Evolutionary conservation across 139 green algal species (phyloP), one percentile per base, ranked within the genome.

Genomic region (Closterium sp.): DNA sequence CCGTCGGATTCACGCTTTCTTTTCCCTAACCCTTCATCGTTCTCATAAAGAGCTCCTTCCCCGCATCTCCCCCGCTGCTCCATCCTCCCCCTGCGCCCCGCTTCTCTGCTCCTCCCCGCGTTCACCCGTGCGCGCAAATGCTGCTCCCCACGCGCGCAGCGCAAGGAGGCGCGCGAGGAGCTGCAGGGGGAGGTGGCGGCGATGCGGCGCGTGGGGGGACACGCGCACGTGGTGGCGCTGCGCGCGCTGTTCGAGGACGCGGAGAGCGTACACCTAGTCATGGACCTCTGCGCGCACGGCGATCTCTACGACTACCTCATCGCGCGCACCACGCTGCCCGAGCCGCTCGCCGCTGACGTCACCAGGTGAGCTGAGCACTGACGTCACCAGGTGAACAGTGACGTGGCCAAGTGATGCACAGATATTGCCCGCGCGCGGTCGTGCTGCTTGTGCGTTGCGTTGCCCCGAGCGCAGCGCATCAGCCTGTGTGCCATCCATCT

Each of bases 301-400:
- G 86, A 89, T 17, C 86, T 89, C 31, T 89, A 89, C 86, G 86
- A 38, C 19, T 89, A 89, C 86, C 31, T 89, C 31, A 89, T 34
- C 31, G 86, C 31, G 86, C 31, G 86, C 31, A 89, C 31, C 31
- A 24, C 19, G 86, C 86, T 89, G 86, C 31, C 31, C 31, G 86
- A 89, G 19, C 31, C 86, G 19, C 17, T 85, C 19, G 86, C 86
- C 31, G 86, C 86, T 85, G 31, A 38, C 31, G 31, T 89, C 31
- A 85, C 31, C 86, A 34, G 86, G 86, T 89, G 31, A 89, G 86
- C 31, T 13, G 17, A 22, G 2, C 62, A 13, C 19, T 79, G 62
- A 50, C 38, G 38, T 11, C 38, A 50, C 38, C 38, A 9, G 38
- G 38, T 9, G n/a, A n/a, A n/a, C 38, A 50, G 38, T 50, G n/a